Percentiles rank a stretch among this genome's conserved stretches.
These are phyloP conservation scores for Crucihimalaya himalaica DNA, from an alignment of 345 rosid species.

Conservation along the genomic window DNA sequence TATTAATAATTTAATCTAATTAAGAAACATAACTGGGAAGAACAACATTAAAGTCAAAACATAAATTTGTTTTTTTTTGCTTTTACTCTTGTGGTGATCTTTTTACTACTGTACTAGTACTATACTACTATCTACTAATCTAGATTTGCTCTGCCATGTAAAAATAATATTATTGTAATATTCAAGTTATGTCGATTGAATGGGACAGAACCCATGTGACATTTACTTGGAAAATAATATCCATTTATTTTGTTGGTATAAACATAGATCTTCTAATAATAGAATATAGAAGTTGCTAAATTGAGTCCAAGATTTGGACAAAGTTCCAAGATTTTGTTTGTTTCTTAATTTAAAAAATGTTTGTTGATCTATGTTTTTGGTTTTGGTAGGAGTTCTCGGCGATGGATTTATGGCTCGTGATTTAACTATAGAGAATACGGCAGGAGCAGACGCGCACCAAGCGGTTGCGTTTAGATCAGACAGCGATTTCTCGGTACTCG, in stretches of 20 bases:
- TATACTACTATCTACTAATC: too few relatives aligned
- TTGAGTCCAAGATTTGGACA: background rate
- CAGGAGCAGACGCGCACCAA: constrained; percentile 82
- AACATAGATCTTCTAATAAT: background rate
- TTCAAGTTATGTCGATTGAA: constrained; percentile 1
- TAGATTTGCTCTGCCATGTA: constrained; percentile 11
- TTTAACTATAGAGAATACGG: constrained; percentile 78
- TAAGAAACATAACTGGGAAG: background rate
- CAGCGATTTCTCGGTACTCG: constrained; percentile 70
- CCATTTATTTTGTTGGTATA: background rate
- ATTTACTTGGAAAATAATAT: constrained; percentile 1
- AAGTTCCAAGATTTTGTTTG: background rate
- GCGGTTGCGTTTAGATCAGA: constrained; percentile 95
- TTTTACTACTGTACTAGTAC: too few relatives aligned
- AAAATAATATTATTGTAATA: background rate
- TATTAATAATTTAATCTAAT: background rate
- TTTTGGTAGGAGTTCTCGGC: constrained; percentile 64
- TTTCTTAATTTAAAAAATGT: background rate
- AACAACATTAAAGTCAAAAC: constrained; percentile 11
- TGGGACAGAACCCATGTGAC: constrained; percentile 14
- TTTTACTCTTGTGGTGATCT: constrained; percentile 37
- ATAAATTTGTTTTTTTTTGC: constrained; percentile 14
- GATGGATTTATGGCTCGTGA: constrained; percentile 97
- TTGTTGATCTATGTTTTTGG: background rate
- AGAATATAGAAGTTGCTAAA: background rate